Conservation (phyloP, 202 grass and related monocot genomes). For the Setaria viridis region DNA sequence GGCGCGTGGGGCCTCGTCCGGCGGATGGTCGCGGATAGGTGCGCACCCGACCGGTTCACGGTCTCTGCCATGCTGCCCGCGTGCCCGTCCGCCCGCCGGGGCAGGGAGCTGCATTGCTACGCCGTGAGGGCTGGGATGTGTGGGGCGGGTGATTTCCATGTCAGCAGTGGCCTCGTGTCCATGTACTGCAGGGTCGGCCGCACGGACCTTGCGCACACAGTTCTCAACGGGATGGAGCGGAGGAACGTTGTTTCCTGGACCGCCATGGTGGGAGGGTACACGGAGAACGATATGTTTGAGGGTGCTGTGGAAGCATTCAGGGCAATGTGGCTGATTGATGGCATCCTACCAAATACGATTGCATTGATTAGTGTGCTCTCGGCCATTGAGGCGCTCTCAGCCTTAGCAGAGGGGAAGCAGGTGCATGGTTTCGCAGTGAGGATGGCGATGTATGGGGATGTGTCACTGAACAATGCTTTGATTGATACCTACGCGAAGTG, state of each 20-base stretch:
- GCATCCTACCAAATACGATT: slow-evolving; percentile 58
- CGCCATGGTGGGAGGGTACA: slow-evolving; percentile 64
- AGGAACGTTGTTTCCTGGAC: slow-evolving; percentile 69
- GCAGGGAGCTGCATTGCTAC: slow-evolving; percentile 72
- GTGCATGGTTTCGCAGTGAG: slow-evolving; percentile 56
- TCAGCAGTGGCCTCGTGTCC: slow-evolving; percentile 61
- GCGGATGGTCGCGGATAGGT: slow-evolving; percentile 55
- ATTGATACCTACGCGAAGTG: slow-evolving; percentile 70
- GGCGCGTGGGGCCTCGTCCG: slow-evolving; percentile 40
- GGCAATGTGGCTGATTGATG: slow-evolving; percentile 48
- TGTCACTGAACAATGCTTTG: slow-evolving; percentile 70
- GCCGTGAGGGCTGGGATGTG: slow-evolving; percentile 49
- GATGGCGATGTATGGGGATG: slow-evolving; percentile 41
- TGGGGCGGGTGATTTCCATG: slow-evolving; percentile 53
- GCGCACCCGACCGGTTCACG: slow-evolving; percentile 60
- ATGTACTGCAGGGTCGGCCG: slow-evolving; percentile 60
- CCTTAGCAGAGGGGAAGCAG: slow-evolving; percentile 51
- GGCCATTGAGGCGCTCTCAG: slow-evolving; percentile 44
- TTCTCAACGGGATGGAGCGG: slow-evolving; percentile 47
- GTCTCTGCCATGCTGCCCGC: slow-evolving; percentile 45
- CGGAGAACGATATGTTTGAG: slow-evolving; percentile 50
- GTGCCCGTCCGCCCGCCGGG: neutral
- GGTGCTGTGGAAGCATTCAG: slow-evolving; percentile 52
- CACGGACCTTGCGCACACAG: slow-evolving; percentile 31
- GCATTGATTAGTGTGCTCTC: slow-evolving; percentile 64